These are phyloP conservation scores for Clavispora phyllophila DNA, from an alignment of 805 yeast species.

Conservation along the genomic window DNA sequence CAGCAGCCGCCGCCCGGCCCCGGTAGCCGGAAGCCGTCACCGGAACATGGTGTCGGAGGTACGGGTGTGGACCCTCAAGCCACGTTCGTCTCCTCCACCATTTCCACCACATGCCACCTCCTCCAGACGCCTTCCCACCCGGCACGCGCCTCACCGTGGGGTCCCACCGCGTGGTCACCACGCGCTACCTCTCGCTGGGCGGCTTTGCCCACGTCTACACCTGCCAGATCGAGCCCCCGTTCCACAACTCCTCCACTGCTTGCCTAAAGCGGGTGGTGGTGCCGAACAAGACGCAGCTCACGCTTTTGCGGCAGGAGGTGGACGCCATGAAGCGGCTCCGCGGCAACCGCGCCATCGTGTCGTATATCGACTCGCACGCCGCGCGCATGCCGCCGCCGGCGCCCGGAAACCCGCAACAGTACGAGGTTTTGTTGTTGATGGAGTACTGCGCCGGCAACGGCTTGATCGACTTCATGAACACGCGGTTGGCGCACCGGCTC, in stretches of 20 bases:
- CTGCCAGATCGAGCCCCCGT: conserved; percentile 62
- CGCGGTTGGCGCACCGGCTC: conserved; percentile 59
- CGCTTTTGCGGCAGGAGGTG: conserved; percentile 85
- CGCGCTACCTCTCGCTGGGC: conserved; percentile 75
- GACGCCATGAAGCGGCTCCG: conserved; percentile 91
- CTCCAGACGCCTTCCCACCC: conserved; percentile 60
- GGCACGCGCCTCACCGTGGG: conserved; percentile 83
- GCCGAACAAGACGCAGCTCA: conserved; percentile 81
- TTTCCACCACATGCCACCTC: conserved; percentile 32
- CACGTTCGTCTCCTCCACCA: neutral
- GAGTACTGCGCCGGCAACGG: conserved; percentile 75
- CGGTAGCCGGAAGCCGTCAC: no score
- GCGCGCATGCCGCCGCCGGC: conserved; percentile 45
- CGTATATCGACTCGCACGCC: conserved; percentile 94
- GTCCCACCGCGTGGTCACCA: conserved; percentile 65
- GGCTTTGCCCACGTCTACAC: conserved; percentile 96
- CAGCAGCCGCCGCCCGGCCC: no score
- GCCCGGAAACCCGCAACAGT: conserved; percentile 37
- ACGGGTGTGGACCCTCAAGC: neutral
- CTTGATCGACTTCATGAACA: conserved; percentile 73
- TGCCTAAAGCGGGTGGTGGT: conserved; percentile 95
- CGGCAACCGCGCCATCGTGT: conserved; percentile 76
- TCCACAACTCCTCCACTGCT: conserved; percentile 51
- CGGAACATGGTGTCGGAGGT: no score
- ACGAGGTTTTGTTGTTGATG: conserved; percentile 77